These are phyloP conservation scores for Suillus tomentosus DNA, from an alignment of 768 basidiomycete genomes.

Conservation along the genomic window DNA sequence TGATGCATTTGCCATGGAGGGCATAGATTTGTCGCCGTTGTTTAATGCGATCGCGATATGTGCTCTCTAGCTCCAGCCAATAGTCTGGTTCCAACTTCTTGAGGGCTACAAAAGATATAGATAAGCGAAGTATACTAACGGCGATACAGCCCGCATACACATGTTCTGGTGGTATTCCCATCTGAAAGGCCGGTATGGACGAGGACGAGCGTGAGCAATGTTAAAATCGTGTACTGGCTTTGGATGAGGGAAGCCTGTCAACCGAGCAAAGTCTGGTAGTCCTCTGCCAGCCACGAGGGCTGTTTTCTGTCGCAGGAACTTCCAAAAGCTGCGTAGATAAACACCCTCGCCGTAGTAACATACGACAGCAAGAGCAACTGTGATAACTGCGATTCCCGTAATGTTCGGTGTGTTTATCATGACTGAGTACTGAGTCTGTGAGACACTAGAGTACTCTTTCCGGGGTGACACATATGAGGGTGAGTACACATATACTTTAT, in stretches of 20 bases:
- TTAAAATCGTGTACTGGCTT: constrained; percentile 44
- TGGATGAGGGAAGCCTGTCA: constrained; percentile 48
- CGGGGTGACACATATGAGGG: neutral
- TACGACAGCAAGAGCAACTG: constrained; percentile 4
- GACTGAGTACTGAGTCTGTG: neutral
- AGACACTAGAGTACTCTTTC: neutral
- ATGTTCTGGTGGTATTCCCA: constrained; percentile 61
- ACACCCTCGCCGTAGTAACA: constrained; percentile 9
- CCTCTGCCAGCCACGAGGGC: constrained; percentile 11
- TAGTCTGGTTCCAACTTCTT: constrained; percentile 53
- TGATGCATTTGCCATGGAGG: constrained; percentile 40
- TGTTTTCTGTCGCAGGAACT: constrained; percentile 3
- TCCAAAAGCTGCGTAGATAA: neutral
- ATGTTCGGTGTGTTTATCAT: constrained; percentile 17
- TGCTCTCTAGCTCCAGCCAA: constrained; percentile 59
- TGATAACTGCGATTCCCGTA: constrained; percentile 12
- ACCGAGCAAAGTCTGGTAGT: constrained; percentile 41
- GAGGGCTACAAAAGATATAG: constrained; percentile 34
- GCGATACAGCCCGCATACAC: constrained; percentile 34
- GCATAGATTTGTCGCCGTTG: constrained; percentile 44
- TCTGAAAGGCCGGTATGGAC: constrained; percentile 58
- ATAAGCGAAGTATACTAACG: neutral
- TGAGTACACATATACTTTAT: neutral
- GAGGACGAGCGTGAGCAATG: constrained; percentile 42
- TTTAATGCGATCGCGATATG: constrained; percentile 45